Evolutionary conservation across 768 basidiomycete species (phyloP).

Genomic region (Leccinum boreale): DNA sequence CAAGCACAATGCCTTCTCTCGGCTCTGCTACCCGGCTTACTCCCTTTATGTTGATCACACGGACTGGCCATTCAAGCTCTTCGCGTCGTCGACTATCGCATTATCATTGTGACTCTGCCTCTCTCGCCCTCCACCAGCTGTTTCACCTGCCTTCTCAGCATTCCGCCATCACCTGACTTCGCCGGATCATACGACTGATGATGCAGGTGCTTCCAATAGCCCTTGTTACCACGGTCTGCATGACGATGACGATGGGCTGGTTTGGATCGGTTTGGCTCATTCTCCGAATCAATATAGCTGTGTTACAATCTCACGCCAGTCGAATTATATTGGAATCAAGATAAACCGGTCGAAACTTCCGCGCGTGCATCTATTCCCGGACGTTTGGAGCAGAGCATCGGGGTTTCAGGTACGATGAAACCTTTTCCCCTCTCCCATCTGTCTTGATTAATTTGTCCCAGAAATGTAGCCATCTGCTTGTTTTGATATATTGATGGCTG

Average conservation of each 20-base stretch:
- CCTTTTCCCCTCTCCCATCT: not conserved
- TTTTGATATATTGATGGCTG: not conserved
- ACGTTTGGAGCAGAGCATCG: not conserved
- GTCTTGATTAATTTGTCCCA: not conserved
- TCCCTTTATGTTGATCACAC: no score
- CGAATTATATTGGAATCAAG: not conserved
- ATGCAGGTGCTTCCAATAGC: not conserved
- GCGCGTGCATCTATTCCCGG: not conserved
- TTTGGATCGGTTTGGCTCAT: conserved; percentile 4
- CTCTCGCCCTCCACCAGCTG: not conserved
- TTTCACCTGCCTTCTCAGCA: not conserved
- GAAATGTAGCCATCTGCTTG: not conserved
- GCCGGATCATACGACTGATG: not conserved
- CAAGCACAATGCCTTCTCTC: not conserved
- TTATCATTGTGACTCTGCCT: not conserved
- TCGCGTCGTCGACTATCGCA: not conserved
- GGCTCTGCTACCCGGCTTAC: not conserved
- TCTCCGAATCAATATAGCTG: conserved; percentile 4
- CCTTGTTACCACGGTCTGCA: not conserved
- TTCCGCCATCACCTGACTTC: conserved; percentile 11
- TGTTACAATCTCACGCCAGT: not conserved
- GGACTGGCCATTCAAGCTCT: not conserved
- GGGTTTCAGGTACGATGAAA: not conserved
- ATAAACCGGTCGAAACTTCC: not conserved
- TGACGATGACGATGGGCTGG: not conserved